These are phyloP conservation scores for Plasmodium falciparum DNA, from an alignment of 169 alveolate species.

Conservation along the genomic window DNA sequence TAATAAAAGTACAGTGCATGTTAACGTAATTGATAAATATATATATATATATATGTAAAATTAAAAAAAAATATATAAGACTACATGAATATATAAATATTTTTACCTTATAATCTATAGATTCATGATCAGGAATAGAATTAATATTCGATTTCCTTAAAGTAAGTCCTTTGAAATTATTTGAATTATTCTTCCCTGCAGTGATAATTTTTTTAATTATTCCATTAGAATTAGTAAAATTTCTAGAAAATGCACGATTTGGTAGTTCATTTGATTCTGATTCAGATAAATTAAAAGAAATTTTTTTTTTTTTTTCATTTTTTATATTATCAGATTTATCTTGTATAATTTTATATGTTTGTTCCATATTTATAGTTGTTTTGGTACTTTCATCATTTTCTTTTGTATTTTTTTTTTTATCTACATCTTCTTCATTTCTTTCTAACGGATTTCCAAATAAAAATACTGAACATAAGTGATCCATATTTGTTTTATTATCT, in stretches of 20 bases:
- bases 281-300: conserved; percentile 4
- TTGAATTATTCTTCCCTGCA: conserved; percentile 19
- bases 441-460: conserved; percentile 76
- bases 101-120: conserved; percentile 36
- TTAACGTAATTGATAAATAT: background rate
- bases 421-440: conserved; percentile 67
- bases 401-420: conserved; percentile 5
- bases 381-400: conserved; percentile 15
- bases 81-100: background rate
- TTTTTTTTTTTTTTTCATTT: conserved; percentile 19
- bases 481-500: conserved; percentile 66
- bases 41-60: conserved; percentile 9
- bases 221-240: conserved; percentile 12
- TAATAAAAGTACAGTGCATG: no score
- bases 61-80: background rate
- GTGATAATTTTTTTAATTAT: conserved; percentile 19
- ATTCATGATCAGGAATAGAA: conserved; percentile 26
- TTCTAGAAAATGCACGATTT: conserved; percentile 25
- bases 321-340: conserved; percentile 8
- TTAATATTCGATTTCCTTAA: conserved; percentile 39
- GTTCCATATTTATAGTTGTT: conserved; percentile 13
- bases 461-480: conserved; percentile 64
- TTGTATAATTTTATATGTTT: background rate
- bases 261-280: conserved; percentile 10
- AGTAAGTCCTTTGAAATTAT: conserved; percentile 3